Conservation (phyloP, 2,329 filamentous ascomycete genomes). For the Colletotrichum chrysophilum region DNA sequence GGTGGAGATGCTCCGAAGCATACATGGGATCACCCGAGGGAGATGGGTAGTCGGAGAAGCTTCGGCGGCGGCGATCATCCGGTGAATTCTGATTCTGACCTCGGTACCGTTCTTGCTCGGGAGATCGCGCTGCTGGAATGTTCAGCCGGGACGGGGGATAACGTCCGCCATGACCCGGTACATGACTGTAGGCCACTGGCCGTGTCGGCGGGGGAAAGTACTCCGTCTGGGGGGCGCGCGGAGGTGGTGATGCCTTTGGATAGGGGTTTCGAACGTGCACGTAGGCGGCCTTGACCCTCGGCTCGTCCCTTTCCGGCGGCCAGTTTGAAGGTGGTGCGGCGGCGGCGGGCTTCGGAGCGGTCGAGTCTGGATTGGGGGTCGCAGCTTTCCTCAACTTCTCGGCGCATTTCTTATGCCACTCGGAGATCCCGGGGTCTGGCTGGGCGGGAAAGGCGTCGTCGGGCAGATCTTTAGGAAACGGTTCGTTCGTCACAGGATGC, state of each 20-base stretch:
- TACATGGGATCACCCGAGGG: constrained; percentile 35
- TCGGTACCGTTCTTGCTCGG: constrained; percentile 34
- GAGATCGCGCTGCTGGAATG: constrained; percentile 33
- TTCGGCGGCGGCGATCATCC: constrained; percentile 51
- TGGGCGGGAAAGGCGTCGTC: constrained; percentile 70
- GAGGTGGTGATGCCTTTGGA: constrained; percentile 23
- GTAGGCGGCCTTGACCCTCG: constrained; percentile 42
- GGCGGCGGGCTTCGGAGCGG: constrained; percentile 30
- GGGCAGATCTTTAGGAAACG: constrained; percentile 67
- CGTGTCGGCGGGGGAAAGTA: constrained; percentile 32
- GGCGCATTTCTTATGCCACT: constrained; percentile 84
- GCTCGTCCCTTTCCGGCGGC: constrained; percentile 35
- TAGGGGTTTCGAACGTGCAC: constrained; percentile 36
- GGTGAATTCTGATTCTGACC: constrained; percentile 41
- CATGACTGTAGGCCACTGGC: constrained; percentile 44
- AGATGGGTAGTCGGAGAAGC: constrained; percentile 56
- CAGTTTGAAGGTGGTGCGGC: constrained; percentile 22
- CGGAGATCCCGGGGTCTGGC: constrained; percentile 80
- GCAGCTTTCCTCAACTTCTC: constrained; percentile 71
- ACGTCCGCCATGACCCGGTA: constrained; percentile 45
- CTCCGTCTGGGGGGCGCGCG: constrained; percentile 30
- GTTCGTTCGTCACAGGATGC: constrained; percentile 74
- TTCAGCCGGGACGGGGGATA: constrained; percentile 33
- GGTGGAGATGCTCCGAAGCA: constrained; percentile 36
- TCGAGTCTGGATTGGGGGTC: constrained; percentile 38